These are phyloP conservation scores for Hydnomerulius pinastri DNA, from an alignment of 768 basidiomycete genomes.

Conservation along the genomic window DNA sequence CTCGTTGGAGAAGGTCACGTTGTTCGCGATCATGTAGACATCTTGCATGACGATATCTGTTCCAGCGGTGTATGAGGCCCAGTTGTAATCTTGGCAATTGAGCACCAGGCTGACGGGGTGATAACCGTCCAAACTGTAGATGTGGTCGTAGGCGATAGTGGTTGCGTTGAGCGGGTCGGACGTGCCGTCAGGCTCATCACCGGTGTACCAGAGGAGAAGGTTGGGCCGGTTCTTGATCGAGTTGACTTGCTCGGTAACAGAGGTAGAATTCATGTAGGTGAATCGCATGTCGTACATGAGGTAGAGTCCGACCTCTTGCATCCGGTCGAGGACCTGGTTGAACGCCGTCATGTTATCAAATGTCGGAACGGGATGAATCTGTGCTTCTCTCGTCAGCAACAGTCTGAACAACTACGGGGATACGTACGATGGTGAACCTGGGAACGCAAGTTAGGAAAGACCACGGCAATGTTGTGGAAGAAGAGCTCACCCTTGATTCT, in stretches of 20 bases:
- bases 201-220: slow-evolving; percentile 74
- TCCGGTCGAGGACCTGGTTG: slow-evolving; percentile 60
- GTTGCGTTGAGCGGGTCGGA: slow-evolving; percentile 65
- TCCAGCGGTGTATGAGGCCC: slow-evolving; percentile 57
- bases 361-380: slow-evolving; percentile 72
- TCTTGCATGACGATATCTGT: slow-evolving; percentile 75
- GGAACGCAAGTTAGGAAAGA: not conserved
- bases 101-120: slow-evolving; percentile 68
- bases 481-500: slow-evolving; percentile 29
- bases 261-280: slow-evolving; percentile 65
- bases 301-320: slow-evolving; percentile 70
- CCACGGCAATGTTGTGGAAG: not conserved
- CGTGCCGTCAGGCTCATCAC: slow-evolving; percentile 73
- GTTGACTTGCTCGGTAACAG: slow-evolving; percentile 69
- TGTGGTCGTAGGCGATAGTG: slow-evolving; percentile 50
- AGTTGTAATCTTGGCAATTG: slow-evolving; percentile 69
- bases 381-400: not conserved
- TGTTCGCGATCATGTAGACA: slow-evolving; percentile 50
- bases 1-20: slow-evolving; percentile 59
- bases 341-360: slow-evolving; percentile 63
- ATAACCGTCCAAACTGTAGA: slow-evolving; percentile 63
- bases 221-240: slow-evolving; percentile 66
- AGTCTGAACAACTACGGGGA: not conserved
- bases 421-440: slow-evolving; percentile 35
- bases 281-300: slow-evolving; percentile 84